Evolutionary conservation across 192 early-diverging fungal genomes (phyloP).

Genomic region (Lobosporangium transversale): DNA sequence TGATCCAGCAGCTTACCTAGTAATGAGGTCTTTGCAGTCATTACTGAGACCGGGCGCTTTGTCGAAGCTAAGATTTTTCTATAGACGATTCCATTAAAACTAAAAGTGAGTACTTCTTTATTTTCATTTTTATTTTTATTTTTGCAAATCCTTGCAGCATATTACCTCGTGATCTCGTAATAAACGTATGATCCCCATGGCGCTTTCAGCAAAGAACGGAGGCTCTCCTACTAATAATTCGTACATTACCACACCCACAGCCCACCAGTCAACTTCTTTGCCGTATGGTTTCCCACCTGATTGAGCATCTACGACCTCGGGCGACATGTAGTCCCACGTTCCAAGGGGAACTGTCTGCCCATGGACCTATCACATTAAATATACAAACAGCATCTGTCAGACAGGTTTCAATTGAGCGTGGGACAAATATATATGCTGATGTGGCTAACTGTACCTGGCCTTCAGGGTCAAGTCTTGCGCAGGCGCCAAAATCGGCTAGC

Average conservation of each 20-base stretch:
- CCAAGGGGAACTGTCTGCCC: constrained; percentile 74
- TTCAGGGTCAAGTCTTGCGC: constrained; percentile 35
- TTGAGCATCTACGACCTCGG: constrained; percentile 90
- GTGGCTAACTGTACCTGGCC: constrained; percentile 21
- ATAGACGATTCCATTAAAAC: background rate
- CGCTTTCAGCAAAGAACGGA: constrained; percentile 89
- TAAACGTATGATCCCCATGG: constrained; percentile 85
- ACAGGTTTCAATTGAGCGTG: background rate
- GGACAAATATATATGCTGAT: background rate
- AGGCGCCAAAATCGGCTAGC: constrained; percentile 78
- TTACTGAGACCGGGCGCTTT: constrained; percentile 26
- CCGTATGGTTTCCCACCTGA: constrained; percentile 80
- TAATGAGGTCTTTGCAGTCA: constrained; percentile 67
- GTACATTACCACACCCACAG: constrained; percentile 84
- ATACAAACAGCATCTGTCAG: background rate
- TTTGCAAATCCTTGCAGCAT: background rate
- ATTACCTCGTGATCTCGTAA: constrained; percentile 83
- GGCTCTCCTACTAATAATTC: constrained; percentile 88
- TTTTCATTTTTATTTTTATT: too few relatives aligned
- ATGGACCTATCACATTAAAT: constrained; percentile 28
- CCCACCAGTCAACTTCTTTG: constrained; percentile 89
- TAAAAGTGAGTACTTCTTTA: too few relatives aligned
- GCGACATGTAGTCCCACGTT: constrained; percentile 92
- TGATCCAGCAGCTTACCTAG: constrained; percentile 5
- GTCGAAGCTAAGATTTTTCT: constrained; percentile 79